phyloP scores from a whole-genome alignment of 2,329 filamentous ascomycete genomes.

The Cladosporium halotolerans region DNA sequence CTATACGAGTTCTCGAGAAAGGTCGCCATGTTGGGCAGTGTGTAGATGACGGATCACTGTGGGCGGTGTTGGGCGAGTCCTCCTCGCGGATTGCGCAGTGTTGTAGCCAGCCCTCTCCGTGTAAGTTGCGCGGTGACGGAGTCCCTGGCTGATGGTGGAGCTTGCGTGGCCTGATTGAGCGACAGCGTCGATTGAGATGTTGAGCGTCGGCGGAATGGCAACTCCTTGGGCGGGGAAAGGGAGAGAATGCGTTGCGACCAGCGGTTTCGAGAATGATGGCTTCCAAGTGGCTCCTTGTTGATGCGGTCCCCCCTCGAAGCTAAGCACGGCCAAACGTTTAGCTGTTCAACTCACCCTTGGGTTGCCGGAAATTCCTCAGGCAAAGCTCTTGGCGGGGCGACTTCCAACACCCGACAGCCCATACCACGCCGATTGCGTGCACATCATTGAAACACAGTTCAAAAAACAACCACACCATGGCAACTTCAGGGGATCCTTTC shows the following conservation, averaged over 20 bases:
- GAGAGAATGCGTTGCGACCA: neutral
- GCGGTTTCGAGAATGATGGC: neutral
- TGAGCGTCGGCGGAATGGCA: neutral
- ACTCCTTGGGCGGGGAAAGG: neutral
- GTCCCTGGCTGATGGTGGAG: neutral
- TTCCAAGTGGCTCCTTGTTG: neutral
- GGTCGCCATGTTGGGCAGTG: slow-evolving; percentile 67
- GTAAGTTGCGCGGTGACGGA: neutral
- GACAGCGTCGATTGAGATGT: neutral
- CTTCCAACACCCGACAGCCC: neutral
- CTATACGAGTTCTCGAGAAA: slow-evolving; percentile 95
- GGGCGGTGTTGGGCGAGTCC: slow-evolving; percentile 18
- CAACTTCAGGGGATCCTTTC: slow-evolving; percentile 69
- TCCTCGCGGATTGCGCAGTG: slow-evolving; percentile 20
- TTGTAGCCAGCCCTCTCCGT: slow-evolving; percentile 24
- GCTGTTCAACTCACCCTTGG: neutral
- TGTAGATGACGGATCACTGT: slow-evolving; percentile 3
- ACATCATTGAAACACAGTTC: neutral
- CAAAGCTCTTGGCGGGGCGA: neutral
- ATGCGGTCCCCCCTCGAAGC: slow-evolving; percentile 7
- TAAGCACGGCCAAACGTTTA: slow-evolving; percentile 6
- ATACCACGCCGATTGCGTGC: neutral
- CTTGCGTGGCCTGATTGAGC: slow-evolving; percentile 3
- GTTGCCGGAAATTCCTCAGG: neutral
- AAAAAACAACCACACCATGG: slow-evolving; percentile 43